Base-by-base conservation (phyloP, 2,329 filamentous ascomycete genomes). In the Sporothrix luriei region DNA sequence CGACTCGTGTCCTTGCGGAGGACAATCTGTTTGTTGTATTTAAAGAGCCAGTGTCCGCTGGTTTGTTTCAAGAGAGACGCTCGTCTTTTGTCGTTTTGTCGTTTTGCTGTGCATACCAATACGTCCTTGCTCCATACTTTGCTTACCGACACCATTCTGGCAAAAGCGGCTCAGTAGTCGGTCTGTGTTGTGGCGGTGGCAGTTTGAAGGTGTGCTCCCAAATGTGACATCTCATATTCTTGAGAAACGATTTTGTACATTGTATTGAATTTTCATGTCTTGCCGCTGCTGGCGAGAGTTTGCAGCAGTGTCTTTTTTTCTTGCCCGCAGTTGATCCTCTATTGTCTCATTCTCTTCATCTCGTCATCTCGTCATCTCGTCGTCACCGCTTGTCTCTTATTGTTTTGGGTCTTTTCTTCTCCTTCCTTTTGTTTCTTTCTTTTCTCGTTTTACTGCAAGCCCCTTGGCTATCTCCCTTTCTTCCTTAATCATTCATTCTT, bases 191-290 rank as follows among this genome's bases (percentile, higher is more conserved):
- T 46, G n/a, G 33, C n/a, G n/a, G 57, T 46, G 57, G 43, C 43
- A 19, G 55, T 24, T 33, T 33, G 33, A 7, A 7, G 55, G 55
- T 61, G 55, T 61, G 33, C 55, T 24, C 10, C 1, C 38, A 24
- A 61, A 61, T 40, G 55, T 61, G 55, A 61, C 6, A 43, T 61
- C 33, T 61, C 55, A 61, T 21, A 61, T 59, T 59, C 40, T 55
- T 4, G 33, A 33, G 24, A 55, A 33, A 33, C 5, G 1, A 33
- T 33, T 33, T 33, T 7, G 7, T 33, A n/a, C n/a, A n/a, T 33
- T 33, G 33, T 33, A 7, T 33, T 33, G 33, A 7, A 33, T 33
- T 43, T 43, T 43, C 40, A 1, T 13, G 14, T 33, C 33, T 54
- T 54, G 52, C 52, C 52, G 26, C 52, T 55, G 52, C 52, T 16